Base-by-base conservation (phyloP, 306 rosid species). In the Trifolium dubium region DNA sequence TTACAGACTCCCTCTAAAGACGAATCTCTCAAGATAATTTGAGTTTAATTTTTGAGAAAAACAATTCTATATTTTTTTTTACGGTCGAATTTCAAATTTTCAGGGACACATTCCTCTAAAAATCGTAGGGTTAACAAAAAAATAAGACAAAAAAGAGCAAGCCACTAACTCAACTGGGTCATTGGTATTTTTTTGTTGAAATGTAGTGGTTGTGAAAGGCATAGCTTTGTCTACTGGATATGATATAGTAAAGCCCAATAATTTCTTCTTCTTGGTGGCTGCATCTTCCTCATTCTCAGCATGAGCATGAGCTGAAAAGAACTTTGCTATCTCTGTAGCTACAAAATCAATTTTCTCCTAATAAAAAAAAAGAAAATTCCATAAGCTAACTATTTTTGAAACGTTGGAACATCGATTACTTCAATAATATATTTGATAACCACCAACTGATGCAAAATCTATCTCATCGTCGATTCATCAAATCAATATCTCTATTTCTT, bases 161-260 rank as follows among this genome's bases (percentile, higher is more conserved):
- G 70, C 34, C 17, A 66, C 71, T 43, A 67, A 88, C 90, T 82
- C 77, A 88, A 90, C 92, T 79, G 91, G 81, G 77, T 82, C 81
- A 47, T 85, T 82, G 3, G 83, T 69, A 5, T 70, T 83, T 75
- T 88, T 73, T 78, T 84, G 74, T 78, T 82, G 84, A 44, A 87
- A 76, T 6, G 81, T 83, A 12, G 85, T 78, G 58, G 46, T 77
- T 6, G 78, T 17, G 54, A 83, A 78, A 30, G 77, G 79, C 19
- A 73, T 60, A 41, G 30, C 72, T 71, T 74, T 75, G 61, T 82
- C 73, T 2, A 82, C 80, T 0, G 83, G 88, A 77, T 76, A 80
- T 29, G 93, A 85, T 50, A 86, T 15, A 3, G 90, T 82, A 67
- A 87, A 88, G 10, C 93, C 91, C 71, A 90, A 39, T 49, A 90